These are phyloP conservation scores for Ceratocystis ficicola DNA, from an alignment of 2,329 filamentous ascomycete species.

Conservation along the genomic window DNA sequence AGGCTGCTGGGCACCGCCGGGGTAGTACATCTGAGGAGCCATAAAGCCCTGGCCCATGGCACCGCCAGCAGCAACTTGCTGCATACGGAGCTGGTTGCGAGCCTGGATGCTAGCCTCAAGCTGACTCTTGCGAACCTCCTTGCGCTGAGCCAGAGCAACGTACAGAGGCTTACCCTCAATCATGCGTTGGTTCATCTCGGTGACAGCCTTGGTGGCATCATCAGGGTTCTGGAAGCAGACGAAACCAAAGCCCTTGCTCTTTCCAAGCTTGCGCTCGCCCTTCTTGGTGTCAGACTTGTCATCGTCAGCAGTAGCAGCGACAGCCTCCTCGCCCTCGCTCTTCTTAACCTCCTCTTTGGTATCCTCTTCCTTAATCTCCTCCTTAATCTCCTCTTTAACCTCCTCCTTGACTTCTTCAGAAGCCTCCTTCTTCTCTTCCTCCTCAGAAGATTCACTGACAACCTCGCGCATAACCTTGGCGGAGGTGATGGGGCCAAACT, in stretches of 20 bases:
- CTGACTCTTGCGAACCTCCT: conserved; percentile 98
- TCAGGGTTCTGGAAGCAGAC: conserved; percentile 99
- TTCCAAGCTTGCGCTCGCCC: conserved; percentile 61
- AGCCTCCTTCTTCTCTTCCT: conserved; percentile 41
- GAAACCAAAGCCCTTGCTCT: conserved; percentile 99
- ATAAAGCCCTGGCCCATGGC: conserved; percentile 82
- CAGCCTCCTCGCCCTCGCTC: conserved; percentile 40
- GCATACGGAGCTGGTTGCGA: conserved; percentile 95
- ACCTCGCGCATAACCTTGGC: conserved; percentile 98
- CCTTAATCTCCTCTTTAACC: conserved; percentile 35
- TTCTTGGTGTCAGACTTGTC: conserved; percentile 37
- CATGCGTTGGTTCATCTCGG: conserved; percentile 99
- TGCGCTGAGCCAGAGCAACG: conserved; percentile 94
- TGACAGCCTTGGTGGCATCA: conserved; percentile 96
- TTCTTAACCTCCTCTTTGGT: conserved; percentile 35
- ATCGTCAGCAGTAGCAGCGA: conserved; percentile 44
- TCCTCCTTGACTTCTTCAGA: conserved; percentile 41
- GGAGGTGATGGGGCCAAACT: conserved; percentile 91
- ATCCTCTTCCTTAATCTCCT: conserved; percentile 41
- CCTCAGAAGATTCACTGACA: conserved; percentile 42
- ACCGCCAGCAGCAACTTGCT: conserved; percentile 84
- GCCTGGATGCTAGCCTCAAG: conserved; percentile 98
- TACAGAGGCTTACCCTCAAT: conserved; percentile 92
- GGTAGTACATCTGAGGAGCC: conserved; percentile 89
- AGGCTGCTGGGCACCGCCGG: conserved; percentile 56